These are phyloP conservation scores for Tolypocladium inflatum DNA, from an alignment of 2,329 filamentous ascomycete genomes.

Conservation along the genomic window DNA sequence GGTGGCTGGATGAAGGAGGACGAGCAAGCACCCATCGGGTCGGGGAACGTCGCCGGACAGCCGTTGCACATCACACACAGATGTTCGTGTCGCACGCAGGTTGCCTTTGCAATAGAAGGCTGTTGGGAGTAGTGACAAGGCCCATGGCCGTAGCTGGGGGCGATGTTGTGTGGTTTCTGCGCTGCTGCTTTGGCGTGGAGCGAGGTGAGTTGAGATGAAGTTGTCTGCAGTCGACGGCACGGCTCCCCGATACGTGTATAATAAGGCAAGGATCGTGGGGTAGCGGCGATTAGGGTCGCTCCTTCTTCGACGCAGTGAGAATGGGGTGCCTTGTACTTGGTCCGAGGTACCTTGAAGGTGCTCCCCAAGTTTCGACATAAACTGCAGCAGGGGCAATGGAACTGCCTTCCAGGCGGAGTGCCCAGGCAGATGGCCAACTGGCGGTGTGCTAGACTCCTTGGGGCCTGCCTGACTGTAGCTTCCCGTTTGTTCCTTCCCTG, in stretches of 20 bases:
- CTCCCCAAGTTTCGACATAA: background rate
- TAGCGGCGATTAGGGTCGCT: background rate
- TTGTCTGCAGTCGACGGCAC: background rate
- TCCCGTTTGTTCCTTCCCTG: background rate
- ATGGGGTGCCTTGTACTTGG: background rate
- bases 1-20: conserved; percentile 2
- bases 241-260: background rate
- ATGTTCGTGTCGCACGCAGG: background rate
- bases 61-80: background rate
- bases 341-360: background rate
- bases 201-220: background rate
- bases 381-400: background rate
- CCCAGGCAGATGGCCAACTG: background rate
- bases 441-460: background rate
- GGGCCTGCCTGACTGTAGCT: background rate
- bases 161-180: background rate
- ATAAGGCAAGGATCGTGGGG: background rate
- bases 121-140: background rate
- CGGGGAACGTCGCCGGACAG: conserved; percentile 1
- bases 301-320: background rate
- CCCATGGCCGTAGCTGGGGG: background rate
- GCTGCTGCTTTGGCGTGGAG: background rate
- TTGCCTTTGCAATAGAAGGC: background rate
- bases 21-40: conserved; percentile 3
- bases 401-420: background rate